Base-by-base conservation (phyloP, 176 grass and related monocot genomes). In the Elaeis guineensis region DNA sequence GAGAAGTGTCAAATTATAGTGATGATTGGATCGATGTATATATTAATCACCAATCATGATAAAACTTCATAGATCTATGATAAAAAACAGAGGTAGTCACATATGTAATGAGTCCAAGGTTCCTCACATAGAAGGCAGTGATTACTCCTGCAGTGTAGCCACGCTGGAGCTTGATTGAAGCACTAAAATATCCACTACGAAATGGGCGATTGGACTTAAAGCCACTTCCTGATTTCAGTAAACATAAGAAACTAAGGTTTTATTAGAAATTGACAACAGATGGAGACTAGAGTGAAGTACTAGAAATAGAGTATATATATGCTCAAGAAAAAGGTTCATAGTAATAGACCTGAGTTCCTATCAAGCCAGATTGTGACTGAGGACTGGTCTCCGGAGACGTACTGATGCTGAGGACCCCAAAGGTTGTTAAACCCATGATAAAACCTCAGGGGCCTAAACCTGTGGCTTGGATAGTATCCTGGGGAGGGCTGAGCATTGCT, bases 141-240 rank as follows among this genome's bases (percentile, higher is more conserved):
- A 80, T 90, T 2, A 90, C 87, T 14, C 87, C 87, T 1, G 87
- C 87, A 0, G 87, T 90, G 75, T 90, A 90, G 5, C 87, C 82
- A 0, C 59, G 18, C 49, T 90, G 87, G 25, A 90, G 87, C 69
- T 79, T 82, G 23, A 90, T 56, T 0, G 72, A 77, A 4, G 76
- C 72, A 9, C 79, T 82, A 19, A 90, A 90, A 58, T 90, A 90
- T 0, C 82, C 87, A 17, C 64, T 80, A 0, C 52, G 49, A 32
- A 77, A 90, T 0, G 87, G 35, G 0, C 74, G 69, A 3, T 67
- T 79, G 26, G 87, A 86, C 76, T 83, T 83, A 66, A 90, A 90
- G 21, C 87, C 87, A 59, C 87, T 90, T 0, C 87, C 81, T 84
- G 49, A n/a, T 65, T 0, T 6, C 28, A 16, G 17, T 6, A 0